Evolutionary conservation across 306 rosid species (phyloP), one percentile per base, ranked within the genome.

Genomic region (Dryas drummondii): DNA sequence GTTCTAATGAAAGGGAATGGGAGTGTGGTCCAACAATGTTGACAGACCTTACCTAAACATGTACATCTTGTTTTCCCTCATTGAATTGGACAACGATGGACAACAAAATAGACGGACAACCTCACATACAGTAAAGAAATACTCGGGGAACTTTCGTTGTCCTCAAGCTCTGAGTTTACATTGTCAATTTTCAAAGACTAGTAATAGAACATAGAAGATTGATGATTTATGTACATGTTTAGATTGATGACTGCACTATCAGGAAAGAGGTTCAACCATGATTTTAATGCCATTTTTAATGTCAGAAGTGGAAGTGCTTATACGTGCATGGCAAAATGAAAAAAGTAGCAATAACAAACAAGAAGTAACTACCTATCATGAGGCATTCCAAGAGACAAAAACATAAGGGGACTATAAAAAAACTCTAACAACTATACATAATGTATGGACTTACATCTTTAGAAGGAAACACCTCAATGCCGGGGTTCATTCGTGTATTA

Each of bases 401-500:
- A n/a, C 45, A 56, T 0, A 45, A 10, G 13, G 47, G 9, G 22
- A 3, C 41, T 27, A 13, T 5, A 32, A 41, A 2, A 7, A 44
- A 27, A 10, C 58, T 6, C 67, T 4, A 22, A 44, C 55, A 14
- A 45, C 5, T 22, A 32, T 41, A n/a, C 9, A 58, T 71, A 66
- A 4, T 10, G 54, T 46, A 14, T 45, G 41, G 57, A 74, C 93
- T 88, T 85, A 87, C 97, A 80, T 87, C 93, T 91, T 91, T 89
- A 73, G 92, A 78, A 73, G 97, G 91, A 83, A 91, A 89, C 61
- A 79, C 86, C 67, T 93, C 97, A 37, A 91, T 81, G 44, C 87
- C 85, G 61, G 96, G 92, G 70, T 81, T 73, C 81, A 84, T 5
- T 80, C 96, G 85, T 51, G 98, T 66, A 83, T 91, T 91, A 60